Evolutionary conservation across 495 filamentous ascomycete genomes (phyloP), one percentile per base, ranked within the genome.

Genomic region (Penicillium crystallinum): DNA sequence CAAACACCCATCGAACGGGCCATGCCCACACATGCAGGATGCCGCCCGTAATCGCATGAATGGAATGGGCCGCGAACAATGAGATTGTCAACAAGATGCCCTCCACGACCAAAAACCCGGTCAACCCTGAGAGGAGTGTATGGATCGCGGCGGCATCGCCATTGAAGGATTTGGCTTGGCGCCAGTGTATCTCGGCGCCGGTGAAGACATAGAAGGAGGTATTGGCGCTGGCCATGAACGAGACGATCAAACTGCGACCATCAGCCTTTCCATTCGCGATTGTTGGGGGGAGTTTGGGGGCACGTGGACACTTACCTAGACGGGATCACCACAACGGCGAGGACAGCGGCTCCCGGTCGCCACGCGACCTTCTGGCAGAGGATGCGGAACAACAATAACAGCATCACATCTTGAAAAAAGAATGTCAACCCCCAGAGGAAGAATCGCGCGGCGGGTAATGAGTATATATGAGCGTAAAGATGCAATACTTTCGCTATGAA

Each of bases 101-200:
- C 22, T 67, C 65, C 12, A 67, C 64, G 15, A 72, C 67, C 11
- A 74, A 44, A 42, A 70, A 71, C 4, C 69, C 66, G 12, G 68
- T 69, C 48, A 74, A 44, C 0, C 71, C 71, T 11, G 71, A 64
- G 15, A 74, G 58, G 0, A 74, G 53, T 11, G 69, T 72, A 15
- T 62, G 61, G 5, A 70, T 61, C 15, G 67, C 69, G 21, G 71
- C 69, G 9, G 67, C 64, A 53, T 72, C 67, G 19, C 56, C 59
- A 35, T 65, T 63, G 49, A 71, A 69, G 44, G 61, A 58, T 33
- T 61, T 64, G 36, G 68, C 69, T 39, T 72, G 69, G 49, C 60
- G 57, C 71, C 71, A 74, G 59, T 74, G 69, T 25, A 74, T 72
- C 45, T 74, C 71, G 34, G 71, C 66, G 3, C 71, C 71, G 25